phyloP scores from a whole-genome alignment of 2,329 filamentous ascomycete species.

The Penicillium janthinellum region DNA sequence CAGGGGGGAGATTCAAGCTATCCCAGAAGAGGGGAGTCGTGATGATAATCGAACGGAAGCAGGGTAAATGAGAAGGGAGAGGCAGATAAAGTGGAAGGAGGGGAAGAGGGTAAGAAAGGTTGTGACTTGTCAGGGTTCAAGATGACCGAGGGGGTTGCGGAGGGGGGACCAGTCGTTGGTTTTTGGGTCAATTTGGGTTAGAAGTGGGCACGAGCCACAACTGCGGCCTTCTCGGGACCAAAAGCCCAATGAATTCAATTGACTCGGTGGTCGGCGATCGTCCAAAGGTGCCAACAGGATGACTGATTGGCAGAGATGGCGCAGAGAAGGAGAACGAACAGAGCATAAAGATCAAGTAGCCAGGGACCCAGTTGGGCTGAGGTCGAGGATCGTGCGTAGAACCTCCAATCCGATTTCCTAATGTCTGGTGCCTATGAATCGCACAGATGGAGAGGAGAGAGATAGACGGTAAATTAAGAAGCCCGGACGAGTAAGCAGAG shows the following conservation, averaged over 20 bases:
- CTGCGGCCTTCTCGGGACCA: background rate
- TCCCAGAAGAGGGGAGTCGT: background rate
- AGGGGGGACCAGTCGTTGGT: background rate
- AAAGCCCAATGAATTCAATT: background rate
- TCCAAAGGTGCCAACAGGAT: background rate
- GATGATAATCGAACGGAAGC: background rate
- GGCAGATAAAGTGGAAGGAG: slow-evolving; percentile 5
- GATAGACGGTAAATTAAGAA: background rate
- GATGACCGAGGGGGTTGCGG: background rate
- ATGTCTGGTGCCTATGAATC: background rate
- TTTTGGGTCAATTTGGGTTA: slow-evolving; percentile 8
- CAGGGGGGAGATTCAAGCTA: background rate
- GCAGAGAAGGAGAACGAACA: background rate
- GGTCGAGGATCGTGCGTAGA: background rate
- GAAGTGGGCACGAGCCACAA: slow-evolving; percentile 7
- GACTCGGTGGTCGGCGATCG: background rate
- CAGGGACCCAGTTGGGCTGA: background rate
- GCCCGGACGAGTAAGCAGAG: background rate
- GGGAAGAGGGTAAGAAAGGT: background rate
- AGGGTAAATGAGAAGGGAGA: background rate
- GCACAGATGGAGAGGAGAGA: background rate
- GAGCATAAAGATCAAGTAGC: background rate
- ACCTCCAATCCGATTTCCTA: background rate
- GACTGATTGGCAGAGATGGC: background rate
- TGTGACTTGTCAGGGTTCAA: background rate